Percentiles rank a stretch among this genome's conserved stretches.
Conservation (phyloP, 2,329 filamentous ascomycete genomes). For the Lasiodiplodia gonubiensis region DNA sequence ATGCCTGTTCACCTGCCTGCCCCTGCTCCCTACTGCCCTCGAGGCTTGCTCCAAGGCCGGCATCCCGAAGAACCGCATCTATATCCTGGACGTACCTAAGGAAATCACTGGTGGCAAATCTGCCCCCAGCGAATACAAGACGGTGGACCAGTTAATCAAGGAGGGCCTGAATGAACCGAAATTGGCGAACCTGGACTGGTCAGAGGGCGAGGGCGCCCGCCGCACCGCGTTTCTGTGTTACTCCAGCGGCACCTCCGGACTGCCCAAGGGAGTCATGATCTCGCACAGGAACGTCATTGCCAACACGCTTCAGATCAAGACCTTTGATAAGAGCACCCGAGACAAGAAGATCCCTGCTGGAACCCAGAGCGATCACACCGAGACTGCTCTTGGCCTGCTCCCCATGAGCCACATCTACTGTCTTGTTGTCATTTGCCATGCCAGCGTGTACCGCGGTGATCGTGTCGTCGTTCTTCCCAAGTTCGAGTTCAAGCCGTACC, state of each 20-base stretch:
- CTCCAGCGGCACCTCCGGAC: conserved; percentile 78
- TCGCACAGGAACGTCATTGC: conserved; percentile 80
- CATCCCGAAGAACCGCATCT: conserved; percentile 69
- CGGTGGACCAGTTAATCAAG: conserved; percentile 68
- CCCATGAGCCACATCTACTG: conserved; percentile 85
- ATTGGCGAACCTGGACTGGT: conserved; percentile 64
- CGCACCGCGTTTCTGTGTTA: conserved; percentile 80
- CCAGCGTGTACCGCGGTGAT: conserved; percentile 72
- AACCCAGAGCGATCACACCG: conserved; percentile 53
- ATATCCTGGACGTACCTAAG: conserved; percentile 71
- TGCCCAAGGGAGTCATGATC: conserved; percentile 87
- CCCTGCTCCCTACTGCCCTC: conserved; percentile 68
- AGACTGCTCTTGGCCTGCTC: conserved; percentile 70
- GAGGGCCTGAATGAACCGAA: conserved; percentile 62
- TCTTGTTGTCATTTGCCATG: conserved; percentile 72
- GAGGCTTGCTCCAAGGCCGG: conserved; percentile 67
- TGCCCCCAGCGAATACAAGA: conserved; percentile 61
- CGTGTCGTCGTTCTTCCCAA: conserved; percentile 74
- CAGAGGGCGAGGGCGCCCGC: conserved; percentile 67
- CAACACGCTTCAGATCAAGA: conserved; percentile 69
- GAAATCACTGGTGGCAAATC: conserved; percentile 56
- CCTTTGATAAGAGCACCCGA: conserved; percentile 56
- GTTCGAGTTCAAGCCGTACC: conserved; percentile 72
- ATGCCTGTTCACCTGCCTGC: conserved; percentile 73
- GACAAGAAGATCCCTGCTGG: conserved; percentile 50